phyloP scores from a whole-genome alignment of 768 basidiomycete genomes.

The Pisolithus marmoratus region DNA sequence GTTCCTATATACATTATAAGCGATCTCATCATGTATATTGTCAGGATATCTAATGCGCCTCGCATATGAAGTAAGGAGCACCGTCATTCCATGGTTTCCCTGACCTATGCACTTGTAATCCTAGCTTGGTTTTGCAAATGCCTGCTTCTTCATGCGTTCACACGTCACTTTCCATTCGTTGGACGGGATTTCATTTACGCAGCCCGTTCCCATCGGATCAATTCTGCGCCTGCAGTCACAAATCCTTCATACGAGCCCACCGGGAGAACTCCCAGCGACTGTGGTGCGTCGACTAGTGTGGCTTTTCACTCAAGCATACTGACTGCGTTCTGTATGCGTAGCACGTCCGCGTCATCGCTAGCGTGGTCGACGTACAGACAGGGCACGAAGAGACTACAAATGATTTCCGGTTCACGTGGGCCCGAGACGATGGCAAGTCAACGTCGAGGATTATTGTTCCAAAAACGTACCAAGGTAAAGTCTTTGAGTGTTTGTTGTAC shows the following conservation, averaged over 20 bases:
- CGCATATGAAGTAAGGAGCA: conserved; percentile 55
- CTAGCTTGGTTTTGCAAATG: conserved; percentile 70
- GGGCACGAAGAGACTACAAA: conserved; percentile 65
- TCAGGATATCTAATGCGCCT: conserved; percentile 54
- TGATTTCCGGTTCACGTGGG: conserved; percentile 75
- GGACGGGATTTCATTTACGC: conserved; percentile 73
- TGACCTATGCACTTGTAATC: background rate
- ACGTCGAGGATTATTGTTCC: conserved; percentile 51
- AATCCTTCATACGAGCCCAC: conserved; percentile 51
- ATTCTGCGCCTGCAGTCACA: conserved; percentile 70
- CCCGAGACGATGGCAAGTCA: conserved; percentile 36
- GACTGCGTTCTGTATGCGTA: conserved; percentile 20
- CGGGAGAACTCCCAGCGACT: conserved; percentile 31
- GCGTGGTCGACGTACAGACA: conserved; percentile 63
- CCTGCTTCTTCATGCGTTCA: conserved; percentile 61
- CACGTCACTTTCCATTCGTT: conserved; percentile 69
- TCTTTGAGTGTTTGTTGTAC: too few species aligned
- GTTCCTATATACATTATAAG: background rate
- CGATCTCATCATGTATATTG: background rate
- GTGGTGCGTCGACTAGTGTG: conserved; percentile 43
- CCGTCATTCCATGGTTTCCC: background rate
- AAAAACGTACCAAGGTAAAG: conserved; percentile 64
- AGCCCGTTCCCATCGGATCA: conserved; percentile 80
- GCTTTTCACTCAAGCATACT: background rate
- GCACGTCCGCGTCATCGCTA: conserved; percentile 69